Evolutionary conservation across 2,329 filamentous ascomycete genomes (phyloP).

Genomic region (Phaeosphaeriaceae sp.): DNA sequence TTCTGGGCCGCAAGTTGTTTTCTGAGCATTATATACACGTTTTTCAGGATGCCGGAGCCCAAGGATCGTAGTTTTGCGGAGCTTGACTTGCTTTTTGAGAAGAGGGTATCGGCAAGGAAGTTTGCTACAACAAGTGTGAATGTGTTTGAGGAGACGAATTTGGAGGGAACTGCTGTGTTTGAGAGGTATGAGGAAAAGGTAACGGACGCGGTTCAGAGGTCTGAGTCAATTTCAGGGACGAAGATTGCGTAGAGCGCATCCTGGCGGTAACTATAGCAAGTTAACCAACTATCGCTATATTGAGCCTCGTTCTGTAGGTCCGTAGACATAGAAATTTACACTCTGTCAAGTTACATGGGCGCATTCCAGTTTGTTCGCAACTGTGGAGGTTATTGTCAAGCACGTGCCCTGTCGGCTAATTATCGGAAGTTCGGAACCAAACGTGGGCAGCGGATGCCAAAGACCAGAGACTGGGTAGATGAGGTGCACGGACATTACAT

Average conservation of each 20-base stretch:
- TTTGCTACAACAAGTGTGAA: slow-evolving; percentile 67
- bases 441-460: slow-evolving; percentile 11
- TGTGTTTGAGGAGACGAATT: slow-evolving; percentile 54
- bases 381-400: no score
- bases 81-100: slow-evolving; percentile 83
- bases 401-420: no score
- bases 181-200: slow-evolving; percentile 46
- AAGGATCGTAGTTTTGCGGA: slow-evolving; percentile 83
- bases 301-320: no score
- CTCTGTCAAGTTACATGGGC: no score
- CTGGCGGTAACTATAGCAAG: no score
- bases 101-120: slow-evolving; percentile 71
- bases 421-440: no score
- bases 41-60: slow-evolving; percentile 82
- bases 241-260: neutral
- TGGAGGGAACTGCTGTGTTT: slow-evolving; percentile 39
- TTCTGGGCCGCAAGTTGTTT: slow-evolving; percentile 87
- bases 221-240: slow-evolving; percentile 24
- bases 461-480: slow-evolving; percentile 17
- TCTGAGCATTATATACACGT: slow-evolving; percentile 80
- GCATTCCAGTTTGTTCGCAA: no score
- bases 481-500: slow-evolving; percentile 15
- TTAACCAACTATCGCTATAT: no score
- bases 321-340: no score
- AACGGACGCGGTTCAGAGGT: slow-evolving; percentile 24